Evolutionary conservation across 441 rosid genomes (phyloP).

Genomic region (Bocquillonia castaneifolia): DNA sequence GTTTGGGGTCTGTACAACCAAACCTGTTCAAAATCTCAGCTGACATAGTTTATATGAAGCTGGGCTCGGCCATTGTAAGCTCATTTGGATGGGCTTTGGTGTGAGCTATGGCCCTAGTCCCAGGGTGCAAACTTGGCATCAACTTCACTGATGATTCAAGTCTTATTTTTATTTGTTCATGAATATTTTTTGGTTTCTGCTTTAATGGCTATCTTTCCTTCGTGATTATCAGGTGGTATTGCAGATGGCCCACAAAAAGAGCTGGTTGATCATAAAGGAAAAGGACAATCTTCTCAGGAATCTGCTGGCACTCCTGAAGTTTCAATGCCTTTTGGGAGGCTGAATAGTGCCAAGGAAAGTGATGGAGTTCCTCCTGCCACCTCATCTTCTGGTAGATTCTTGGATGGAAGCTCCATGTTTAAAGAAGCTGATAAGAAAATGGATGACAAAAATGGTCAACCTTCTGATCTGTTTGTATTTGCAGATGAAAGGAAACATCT

Average conservation of each 20-base stretch:
- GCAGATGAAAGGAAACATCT: constrained; percentile 51
- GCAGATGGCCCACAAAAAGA: constrained; percentile 58
- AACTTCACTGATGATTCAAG: neutral
- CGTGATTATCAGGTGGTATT: constrained; percentile 37
- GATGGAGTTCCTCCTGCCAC: constrained; percentile 35
- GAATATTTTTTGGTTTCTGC: neutral
- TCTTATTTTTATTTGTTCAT: neutral
- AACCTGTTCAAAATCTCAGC: neutral
- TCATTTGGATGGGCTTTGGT: neutral
- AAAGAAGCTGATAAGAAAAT: constrained; percentile 48
- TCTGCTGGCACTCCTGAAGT: constrained; percentile 43
- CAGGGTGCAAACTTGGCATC: neutral
- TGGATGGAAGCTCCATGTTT: constrained; percentile 40
- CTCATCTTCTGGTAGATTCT: constrained; percentile 46
- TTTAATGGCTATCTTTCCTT: constrained; percentile 22
- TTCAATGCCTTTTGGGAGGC: constrained; percentile 44
- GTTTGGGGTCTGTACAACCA: neutral
- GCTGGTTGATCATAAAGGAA: constrained; percentile 49
- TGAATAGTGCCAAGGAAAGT: constrained; percentile 40
- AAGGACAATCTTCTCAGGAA: constrained; percentile 46
- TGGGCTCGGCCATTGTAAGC: neutral
- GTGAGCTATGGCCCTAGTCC: neutral
- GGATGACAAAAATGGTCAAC: constrained; percentile 42
- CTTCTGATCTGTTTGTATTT: constrained; percentile 30
- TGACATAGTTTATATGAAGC: neutral